Conservation (phyloP, 257 asterid genomes). For the Sherardia arvensis region DNA sequence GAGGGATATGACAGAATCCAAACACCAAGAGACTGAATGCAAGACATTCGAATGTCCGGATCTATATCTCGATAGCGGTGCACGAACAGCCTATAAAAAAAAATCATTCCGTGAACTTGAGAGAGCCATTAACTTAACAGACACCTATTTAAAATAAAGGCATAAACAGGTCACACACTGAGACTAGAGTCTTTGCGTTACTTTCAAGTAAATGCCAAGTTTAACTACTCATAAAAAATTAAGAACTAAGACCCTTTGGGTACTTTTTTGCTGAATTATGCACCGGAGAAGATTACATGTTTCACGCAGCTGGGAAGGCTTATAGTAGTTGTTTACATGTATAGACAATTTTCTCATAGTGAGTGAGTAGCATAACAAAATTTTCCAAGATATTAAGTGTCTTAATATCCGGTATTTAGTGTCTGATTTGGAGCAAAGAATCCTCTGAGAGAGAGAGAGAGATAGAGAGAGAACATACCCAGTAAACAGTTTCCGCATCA, state of each 20-base stretch:
- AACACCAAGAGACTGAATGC: conserved; percentile 92
- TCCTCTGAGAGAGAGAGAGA: not conserved
- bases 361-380: not conserved
- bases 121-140: not conserved
- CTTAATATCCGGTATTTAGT: not conserved
- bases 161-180: not conserved
- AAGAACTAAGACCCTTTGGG: not conserved
- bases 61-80: conserved; percentile 96
- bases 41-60: conserved; percentile 81
- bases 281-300: not conserved
- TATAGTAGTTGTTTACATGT: not conserved
- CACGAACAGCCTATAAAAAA: conserved; percentile 72
- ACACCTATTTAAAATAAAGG: not conserved
- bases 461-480: conserved; percentile 40
- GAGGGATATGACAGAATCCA: conserved; percentile 94
- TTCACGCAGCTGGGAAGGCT: not conserved
- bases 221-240: not conserved
- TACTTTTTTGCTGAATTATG: not conserved
- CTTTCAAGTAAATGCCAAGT: not conserved
- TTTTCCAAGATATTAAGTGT: not conserved
- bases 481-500: conserved; percentile 88
- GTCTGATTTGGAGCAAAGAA: not conserved
- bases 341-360: not conserved
- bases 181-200: not conserved
- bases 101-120: not conserved